These are phyloP conservation scores for Mytilinidion resinicola DNA, from an alignment of 495 filamentous ascomycete genomes.

Conservation along the genomic window DNA sequence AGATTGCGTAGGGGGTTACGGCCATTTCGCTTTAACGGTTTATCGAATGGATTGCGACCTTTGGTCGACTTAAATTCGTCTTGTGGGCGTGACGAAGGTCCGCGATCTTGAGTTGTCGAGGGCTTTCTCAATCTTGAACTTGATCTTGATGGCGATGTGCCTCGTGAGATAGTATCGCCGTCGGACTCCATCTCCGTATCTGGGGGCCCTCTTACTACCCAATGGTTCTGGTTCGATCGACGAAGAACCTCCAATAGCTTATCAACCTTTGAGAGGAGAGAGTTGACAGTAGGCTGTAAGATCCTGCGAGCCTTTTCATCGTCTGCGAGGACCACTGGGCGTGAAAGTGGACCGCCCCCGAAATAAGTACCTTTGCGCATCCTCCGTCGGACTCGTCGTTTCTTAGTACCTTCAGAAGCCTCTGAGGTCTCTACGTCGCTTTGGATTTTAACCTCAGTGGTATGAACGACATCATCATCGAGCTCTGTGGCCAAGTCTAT, in stretches of 20 bases:
- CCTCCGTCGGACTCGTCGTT: background rate
- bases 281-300: slow-evolving; percentile 56
- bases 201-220: background rate
- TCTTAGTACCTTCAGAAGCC: background rate
- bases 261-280: slow-evolving; percentile 61
- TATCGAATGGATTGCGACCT: background rate
- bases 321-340: slow-evolving; percentile 47
- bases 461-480: too few relatives aligned
- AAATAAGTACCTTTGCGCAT: background rate
- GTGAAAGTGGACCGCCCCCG: background rate
- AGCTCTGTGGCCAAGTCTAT: too few relatives aligned
- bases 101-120: background rate
- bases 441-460: too few relatives aligned
- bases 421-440: too few relatives aligned
- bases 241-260: slow-evolving; percentile 60
- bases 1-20: background rate
- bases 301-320: slow-evolving; percentile 57
- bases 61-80: too few relatives aligned
- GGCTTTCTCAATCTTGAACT: background rate
- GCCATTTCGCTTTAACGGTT: background rate
- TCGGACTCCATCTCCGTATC: background rate
- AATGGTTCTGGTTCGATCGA: slow-evolving; percentile 43
- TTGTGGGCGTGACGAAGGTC: too few relatives aligned
- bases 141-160: background rate
- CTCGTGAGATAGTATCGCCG: too few relatives aligned